These are phyloP conservation scores for Triticum timopheevii DNA, from an alignment of 176 grass and related monocot species.

Conservation along the genomic window DNA sequence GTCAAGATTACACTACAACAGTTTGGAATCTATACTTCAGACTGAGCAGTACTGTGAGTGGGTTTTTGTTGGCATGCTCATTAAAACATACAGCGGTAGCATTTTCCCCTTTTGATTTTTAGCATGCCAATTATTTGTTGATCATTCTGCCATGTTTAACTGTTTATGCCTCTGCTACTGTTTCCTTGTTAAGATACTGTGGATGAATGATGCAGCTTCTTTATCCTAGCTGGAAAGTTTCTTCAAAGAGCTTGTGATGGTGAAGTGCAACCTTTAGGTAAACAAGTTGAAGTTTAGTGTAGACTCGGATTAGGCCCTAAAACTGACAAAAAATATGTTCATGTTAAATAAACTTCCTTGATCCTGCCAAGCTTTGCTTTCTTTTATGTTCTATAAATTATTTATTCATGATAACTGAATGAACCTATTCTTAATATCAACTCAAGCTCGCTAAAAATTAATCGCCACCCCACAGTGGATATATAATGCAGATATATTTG, in stretches of 20 bases:
- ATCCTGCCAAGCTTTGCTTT: background rate
- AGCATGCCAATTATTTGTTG: background rate
- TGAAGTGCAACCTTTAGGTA: background rate
- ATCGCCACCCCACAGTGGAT: background rate
- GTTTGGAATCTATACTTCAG: background rate
- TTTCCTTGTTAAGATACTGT: background rate
- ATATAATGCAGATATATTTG: background rate
- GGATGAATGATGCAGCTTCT: no score
- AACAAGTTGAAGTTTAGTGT: background rate
- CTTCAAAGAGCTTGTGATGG: background rate
- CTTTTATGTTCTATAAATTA: background rate
- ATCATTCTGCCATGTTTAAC: background rate
- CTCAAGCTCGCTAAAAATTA: background rate
- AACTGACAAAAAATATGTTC: no score
- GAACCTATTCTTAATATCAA: background rate
- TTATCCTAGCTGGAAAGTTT: background rate
- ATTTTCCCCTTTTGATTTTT: background rate
- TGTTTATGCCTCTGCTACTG: background rate
- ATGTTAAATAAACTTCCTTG: no score
- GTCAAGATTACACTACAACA: background rate
- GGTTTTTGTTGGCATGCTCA: background rate
- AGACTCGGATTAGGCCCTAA: no score
- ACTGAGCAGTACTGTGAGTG: no score
- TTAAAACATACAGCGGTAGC: no score
- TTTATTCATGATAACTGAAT: background rate